A percentile compares a stretch with the other conserved stretches of the same genome.
phyloP scores from a whole-genome alignment of 345 rosid species.

The Brassica carinata region DNA sequence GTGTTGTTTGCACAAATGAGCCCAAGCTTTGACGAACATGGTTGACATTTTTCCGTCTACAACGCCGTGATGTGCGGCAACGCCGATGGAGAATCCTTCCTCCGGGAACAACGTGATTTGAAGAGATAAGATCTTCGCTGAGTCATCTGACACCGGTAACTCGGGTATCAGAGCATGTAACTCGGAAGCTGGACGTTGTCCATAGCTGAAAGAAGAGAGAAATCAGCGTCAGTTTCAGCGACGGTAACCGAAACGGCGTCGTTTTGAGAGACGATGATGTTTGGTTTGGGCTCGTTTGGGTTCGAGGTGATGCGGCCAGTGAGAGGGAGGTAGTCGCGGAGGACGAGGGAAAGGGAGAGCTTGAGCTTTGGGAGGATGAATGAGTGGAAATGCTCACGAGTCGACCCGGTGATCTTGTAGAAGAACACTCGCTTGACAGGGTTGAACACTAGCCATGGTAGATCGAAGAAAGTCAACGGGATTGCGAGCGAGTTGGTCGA shows the following conservation, averaged over 20 bases:
- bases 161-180: conserved; percentile 19
- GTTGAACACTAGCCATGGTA: conserved; percentile 27
- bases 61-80: conserved; percentile 19
- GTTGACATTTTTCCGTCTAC: conserved; percentile 27
- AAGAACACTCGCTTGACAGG: conserved; percentile 38
- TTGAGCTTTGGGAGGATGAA: conserved; percentile 42
- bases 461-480: conserved; percentile 40
- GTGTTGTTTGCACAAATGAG: conserved; percentile 21
- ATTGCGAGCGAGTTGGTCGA: conserved; percentile 16
- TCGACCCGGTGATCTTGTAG: conserved; percentile 33
- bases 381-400: conserved; percentile 26
- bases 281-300: conserved; percentile 15
- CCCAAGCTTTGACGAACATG: conserved; percentile 42
- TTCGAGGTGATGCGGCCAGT: conserved; percentile 38
- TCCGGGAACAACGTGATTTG: conserved; percentile 38
- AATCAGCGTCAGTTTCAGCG: conserved; percentile 31
- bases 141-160: conserved; percentile 9
- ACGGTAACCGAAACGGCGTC: conserved; percentile 39
- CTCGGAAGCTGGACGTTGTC: not conserved
- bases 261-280: conserved; percentile 18
- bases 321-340: conserved; percentile 42
- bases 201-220: conserved; percentile 14
- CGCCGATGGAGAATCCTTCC: conserved; percentile 31
- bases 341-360: conserved; percentile 39
- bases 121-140: conserved; percentile 9